Base-by-base conservation (phyloP, 1,139 yeast genomes). In the Kurtzmaniella natalensis region DNA sequence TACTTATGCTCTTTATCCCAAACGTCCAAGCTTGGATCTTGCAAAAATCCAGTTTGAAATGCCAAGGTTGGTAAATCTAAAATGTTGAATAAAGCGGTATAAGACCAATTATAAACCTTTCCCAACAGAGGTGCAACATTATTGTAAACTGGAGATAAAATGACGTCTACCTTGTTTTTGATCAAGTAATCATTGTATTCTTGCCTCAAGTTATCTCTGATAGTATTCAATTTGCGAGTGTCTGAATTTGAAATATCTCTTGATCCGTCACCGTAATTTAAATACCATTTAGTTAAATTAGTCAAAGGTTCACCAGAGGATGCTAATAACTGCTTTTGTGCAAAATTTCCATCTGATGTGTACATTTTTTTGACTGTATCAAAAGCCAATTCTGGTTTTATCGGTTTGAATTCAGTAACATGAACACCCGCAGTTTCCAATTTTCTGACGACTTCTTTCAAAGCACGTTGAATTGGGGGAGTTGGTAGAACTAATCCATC, bases 41-140 rank as follows among this genome's bases (percentile, higher is more conserved):
- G 73, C 9, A 43, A 50, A 2, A 72, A 61, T 13, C 77, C 76
- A 3, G 80, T n/a, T n/a, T n/a, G 84, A 30, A 75, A 46, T 5
- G 75, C 68, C 13, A 77, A 75, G 13, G 73, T 64, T 0, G 78
- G 58, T 47, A 68, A 72, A 47, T 78, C 82, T 28, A 76, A 51
- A 23, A 73, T 58, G 50, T 78, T 78, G 56, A 73, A 70, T 42
- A 72, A 59, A 29, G 69, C 63, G 4, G 82, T 73, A 54, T 74
- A 77, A 23, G 40, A 48, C 44, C 25, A 50, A 9, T 18, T 9
- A 18, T 21, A 34, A n/a, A n/a, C n/a, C 15, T 6, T 8, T 7
- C 22, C 17, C 9, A 31, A 4, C 13, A 26, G 57, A 6, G 54
- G 55, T 18, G 57, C 48, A 30, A 40, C 39, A 33, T 57, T 38